Conservation (phyloP, 2,329 filamentous ascomycete species). For the Beauveria sp. region DNA sequence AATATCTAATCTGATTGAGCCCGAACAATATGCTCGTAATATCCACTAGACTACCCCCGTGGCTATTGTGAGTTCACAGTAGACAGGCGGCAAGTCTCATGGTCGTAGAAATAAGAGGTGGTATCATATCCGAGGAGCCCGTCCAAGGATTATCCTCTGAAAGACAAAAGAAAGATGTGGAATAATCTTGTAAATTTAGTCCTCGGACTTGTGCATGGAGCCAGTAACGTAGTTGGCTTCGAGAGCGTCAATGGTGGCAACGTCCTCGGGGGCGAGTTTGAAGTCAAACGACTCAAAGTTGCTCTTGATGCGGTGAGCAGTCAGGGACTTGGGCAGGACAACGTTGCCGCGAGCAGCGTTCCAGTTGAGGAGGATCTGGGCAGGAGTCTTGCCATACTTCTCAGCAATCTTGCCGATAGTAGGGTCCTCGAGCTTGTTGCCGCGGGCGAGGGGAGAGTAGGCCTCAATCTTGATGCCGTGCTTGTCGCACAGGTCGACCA, state of each 20-base stretch:
- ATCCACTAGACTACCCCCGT: constrained; percentile 2
- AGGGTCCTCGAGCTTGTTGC: constrained; percentile 58
- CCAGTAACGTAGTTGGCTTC: constrained; percentile 68
- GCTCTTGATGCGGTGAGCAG: constrained; percentile 53
- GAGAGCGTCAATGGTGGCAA: constrained; percentile 54
- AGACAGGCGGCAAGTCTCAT: not conserved
- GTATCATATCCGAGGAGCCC: constrained; percentile 8
- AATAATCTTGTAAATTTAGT: constrained; percentile 20
- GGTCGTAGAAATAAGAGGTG: constrained; percentile 9
- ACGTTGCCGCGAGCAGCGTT: constrained; percentile 67
- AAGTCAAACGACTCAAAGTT: constrained; percentile 59
- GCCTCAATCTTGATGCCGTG: constrained; percentile 49
- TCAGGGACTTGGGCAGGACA: constrained; percentile 66
- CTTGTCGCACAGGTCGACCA: constrained; percentile 48
- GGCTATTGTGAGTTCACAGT: not conserved
- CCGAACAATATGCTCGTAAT: constrained; percentile 6
- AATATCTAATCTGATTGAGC: constrained; percentile 10
- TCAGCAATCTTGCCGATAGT: constrained; percentile 54
- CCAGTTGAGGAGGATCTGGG: constrained; percentile 73
- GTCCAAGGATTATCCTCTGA: constrained; percentile 11
- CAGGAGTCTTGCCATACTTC: constrained; percentile 64
- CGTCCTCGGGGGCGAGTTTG: constrained; percentile 51
- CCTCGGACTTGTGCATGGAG: constrained; percentile 32
- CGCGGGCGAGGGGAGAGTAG: constrained; percentile 64
- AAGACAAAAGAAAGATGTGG: not conserved